These are phyloP conservation scores for Megacollybia marginata DNA, from an alignment of 768 basidiomycete genomes.

Conservation along the genomic window DNA sequence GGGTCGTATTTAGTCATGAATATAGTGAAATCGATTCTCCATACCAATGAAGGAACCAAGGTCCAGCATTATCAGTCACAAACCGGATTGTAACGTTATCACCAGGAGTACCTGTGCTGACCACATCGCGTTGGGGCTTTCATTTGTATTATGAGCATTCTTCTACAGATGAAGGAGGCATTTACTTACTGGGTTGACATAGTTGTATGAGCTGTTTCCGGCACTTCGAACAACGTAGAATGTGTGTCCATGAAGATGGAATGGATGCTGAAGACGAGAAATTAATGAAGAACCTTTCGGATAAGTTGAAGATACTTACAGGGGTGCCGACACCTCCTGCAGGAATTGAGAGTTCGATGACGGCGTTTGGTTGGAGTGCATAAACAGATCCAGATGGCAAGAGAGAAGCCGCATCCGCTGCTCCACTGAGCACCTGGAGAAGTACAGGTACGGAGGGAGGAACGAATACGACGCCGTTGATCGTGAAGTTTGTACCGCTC, in stretches of 20 bases:
- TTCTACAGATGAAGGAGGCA: neutral
- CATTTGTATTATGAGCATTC: neutral
- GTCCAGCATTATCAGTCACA: slow-evolving; percentile 38
- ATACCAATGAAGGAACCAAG: slow-evolving; percentile 23
- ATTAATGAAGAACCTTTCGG: neutral
- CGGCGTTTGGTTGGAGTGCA: slow-evolving; percentile 28
- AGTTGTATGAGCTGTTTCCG: slow-evolving; percentile 20
- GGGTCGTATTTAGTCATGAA: neutral
- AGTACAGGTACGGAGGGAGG: slow-evolving; percentile 33
- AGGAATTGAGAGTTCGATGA: slow-evolving; percentile 32
- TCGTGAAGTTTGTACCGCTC: slow-evolving; percentile 14
- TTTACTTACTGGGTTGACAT: slow-evolving; percentile 33
- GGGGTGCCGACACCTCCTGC: slow-evolving; percentile 14
- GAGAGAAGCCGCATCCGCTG: slow-evolving; percentile 20
- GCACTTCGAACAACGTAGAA: slow-evolving; percentile 21
- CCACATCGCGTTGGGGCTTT: slow-evolving; percentile 16
- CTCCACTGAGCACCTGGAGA: slow-evolving; percentile 36
- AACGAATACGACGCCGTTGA: slow-evolving; percentile 21
- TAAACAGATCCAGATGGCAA: slow-evolving; percentile 28
- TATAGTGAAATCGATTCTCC: neutral
- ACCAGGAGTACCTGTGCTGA: slow-evolving; percentile 9
- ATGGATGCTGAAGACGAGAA: slow-evolving; percentile 17
- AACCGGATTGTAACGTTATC: slow-evolving; percentile 16
- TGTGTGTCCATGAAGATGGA: slow-evolving; percentile 26
- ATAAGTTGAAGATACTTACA: slow-evolving; percentile 4